These are phyloP conservation scores for Phytophthora megakarya DNA, from an alignment of 352 stramenopile genomes.

Conservation along the genomic window DNA sequence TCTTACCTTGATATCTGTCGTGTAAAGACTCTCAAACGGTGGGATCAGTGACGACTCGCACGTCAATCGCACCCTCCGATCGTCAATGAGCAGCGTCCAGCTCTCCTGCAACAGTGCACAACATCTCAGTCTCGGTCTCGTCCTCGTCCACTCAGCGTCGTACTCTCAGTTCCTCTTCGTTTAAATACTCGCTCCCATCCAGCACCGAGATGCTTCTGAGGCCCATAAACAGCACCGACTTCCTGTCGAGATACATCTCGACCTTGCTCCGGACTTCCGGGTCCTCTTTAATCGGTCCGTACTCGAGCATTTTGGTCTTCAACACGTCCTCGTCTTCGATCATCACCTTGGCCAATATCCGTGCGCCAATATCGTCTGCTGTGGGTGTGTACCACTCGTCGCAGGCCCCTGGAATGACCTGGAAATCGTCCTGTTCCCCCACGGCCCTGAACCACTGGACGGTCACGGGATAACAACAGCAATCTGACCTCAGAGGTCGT, in stretches of 20 bases:
- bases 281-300: conserved; percentile 83
- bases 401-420: conserved; percentile 65
- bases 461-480: conserved; percentile 70
- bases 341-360: conserved; percentile 78
- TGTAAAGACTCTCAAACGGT: conserved; percentile 81
- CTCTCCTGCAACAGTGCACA: conserved; percentile 55
- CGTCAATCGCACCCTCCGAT: conserved; percentile 72
- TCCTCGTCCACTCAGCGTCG: conserved; percentile 12
- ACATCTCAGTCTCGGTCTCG: conserved; percentile 1
- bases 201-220: conserved; percentile 57
- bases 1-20: conserved; percentile 62
- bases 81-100: conserved; percentile 84
- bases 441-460: conserved; percentile 83
- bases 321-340: conserved; percentile 72
- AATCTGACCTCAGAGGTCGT: conserved; percentile 56
- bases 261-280: conserved; percentile 85
- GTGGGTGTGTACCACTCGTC: conserved; percentile 84
- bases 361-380: conserved; percentile 78
- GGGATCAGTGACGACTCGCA: conserved; percentile 84
- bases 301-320: conserved; percentile 84
- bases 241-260: conserved; percentile 83
- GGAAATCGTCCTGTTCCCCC: conserved; percentile 68
- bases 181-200: conserved; percentile 61
- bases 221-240: conserved; percentile 83
- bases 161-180: conserved; percentile 68